Percentiles rank a stretch among this genome's conserved stretches.
phyloP scores from a whole-genome alignment of 108 stramenopile species.

The Chaetoceros muelleri region DNA sequence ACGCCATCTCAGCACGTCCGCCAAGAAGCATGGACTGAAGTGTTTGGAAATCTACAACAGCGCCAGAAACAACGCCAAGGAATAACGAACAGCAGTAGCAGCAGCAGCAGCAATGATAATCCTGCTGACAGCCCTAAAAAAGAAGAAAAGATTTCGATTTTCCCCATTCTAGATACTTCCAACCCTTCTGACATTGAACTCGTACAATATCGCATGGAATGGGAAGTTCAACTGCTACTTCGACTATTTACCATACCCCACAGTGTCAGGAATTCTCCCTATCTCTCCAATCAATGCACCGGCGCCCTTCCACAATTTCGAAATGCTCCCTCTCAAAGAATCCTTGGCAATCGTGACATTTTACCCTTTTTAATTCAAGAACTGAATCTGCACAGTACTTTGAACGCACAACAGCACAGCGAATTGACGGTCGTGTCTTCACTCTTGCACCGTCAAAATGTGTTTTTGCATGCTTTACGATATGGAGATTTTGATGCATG shows the following conservation, averaged over 20 bases:
- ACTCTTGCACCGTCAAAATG: slow-evolving; percentile 23
- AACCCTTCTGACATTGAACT: slow-evolving; percentile 20
- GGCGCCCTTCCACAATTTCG: slow-evolving; percentile 42
- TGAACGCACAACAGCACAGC: not conserved
- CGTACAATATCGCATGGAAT: slow-evolving; percentile 51
- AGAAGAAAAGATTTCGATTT: not conserved
- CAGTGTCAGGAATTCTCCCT: slow-evolving; percentile 39
- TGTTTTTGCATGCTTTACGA: slow-evolving; percentile 46
- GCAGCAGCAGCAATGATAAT: not conserved
- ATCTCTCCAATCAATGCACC: slow-evolving; percentile 37
- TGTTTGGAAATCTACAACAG: slow-evolving; percentile 44
- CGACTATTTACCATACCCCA: slow-evolving; percentile 47
- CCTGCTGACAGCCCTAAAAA: not conserved
- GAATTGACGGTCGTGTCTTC: not conserved
- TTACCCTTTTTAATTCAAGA: slow-evolving; percentile 1
- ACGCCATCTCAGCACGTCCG: slow-evolving; percentile 19
- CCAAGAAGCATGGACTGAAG: slow-evolving; percentile 65
- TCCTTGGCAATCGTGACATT: slow-evolving; percentile 51
- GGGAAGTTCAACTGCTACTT: slow-evolving; percentile 54
- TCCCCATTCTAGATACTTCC: slow-evolving; percentile 8
- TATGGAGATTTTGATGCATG: slow-evolving; percentile 56
- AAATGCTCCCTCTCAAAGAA: slow-evolving; percentile 24
- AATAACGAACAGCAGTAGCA: slow-evolving; percentile 3
- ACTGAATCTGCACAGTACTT: too few relatives aligned
- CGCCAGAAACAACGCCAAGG: not conserved